Conservation (phyloP, 257 asterid genomes). For the Solanum lignicaule region DNA sequence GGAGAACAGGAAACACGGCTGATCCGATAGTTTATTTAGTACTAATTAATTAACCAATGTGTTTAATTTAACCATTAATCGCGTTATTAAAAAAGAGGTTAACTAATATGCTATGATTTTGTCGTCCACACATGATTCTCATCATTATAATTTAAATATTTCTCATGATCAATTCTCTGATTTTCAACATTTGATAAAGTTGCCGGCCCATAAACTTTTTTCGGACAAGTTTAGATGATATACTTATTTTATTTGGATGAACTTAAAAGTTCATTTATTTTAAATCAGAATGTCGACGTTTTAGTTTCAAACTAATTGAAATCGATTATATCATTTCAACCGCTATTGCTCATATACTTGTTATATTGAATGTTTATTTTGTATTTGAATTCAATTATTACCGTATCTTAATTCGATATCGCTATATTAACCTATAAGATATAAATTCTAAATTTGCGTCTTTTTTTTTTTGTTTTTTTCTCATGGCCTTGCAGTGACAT, state of each 20-base stretch:
- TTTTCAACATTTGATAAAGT: slow-evolving; percentile 10
- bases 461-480: too few relatives aligned
- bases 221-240: background rate
- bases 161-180: background rate
- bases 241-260: background rate
- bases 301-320: background rate
- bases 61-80: background rate
- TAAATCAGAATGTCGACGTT: background rate
- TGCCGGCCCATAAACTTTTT: background rate
- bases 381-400: too few relatives aligned
- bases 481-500: background rate
- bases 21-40: background rate
- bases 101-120: slow-evolving; percentile 20
- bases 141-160: slow-evolving; percentile 17
- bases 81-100: background rate
- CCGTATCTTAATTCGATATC: background rate
- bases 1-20: background rate
- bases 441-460: too few relatives aligned
- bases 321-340: background rate
- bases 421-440: background rate
- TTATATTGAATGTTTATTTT: too few relatives aligned
- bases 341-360: too few relatives aligned
- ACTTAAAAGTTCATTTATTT: background rate
- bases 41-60: background rate
- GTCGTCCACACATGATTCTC: slow-evolving; percentile 29